Conservation (phyloP, 805 yeast genomes). For the Saturnispora diversa region DNA sequence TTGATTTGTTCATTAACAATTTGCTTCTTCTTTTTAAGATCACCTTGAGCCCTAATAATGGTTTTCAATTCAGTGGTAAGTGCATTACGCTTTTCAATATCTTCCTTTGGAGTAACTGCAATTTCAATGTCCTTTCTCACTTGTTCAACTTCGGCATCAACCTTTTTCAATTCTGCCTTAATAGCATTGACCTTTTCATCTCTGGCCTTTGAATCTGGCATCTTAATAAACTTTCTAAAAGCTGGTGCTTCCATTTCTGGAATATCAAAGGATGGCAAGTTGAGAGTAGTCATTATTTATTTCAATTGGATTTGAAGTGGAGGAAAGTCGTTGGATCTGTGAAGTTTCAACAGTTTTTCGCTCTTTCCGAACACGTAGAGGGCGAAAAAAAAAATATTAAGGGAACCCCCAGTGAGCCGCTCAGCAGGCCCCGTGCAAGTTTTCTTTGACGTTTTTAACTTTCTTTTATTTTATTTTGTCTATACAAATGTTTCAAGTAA, state of each 20-base stretch:
- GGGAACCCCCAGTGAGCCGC: no score
- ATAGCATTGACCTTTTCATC: conserved; percentile 50
- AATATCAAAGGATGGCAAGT: conserved; percentile 10
- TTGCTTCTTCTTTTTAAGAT: conserved; percentile 29
- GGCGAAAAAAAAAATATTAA: not conserved
- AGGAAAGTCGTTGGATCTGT: not conserved
- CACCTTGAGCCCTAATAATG: conserved; percentile 34
- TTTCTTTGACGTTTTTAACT: no score
- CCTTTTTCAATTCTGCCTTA: conserved; percentile 53
- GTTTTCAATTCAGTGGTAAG: conserved; percentile 39
- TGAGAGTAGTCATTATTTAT: conserved; percentile 8
- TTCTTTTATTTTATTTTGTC: no score
- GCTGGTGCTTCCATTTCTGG: conserved; percentile 22
- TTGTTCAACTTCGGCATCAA: conserved; percentile 47
- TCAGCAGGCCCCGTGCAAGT: no score
- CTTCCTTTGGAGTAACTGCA: conserved; percentile 42
- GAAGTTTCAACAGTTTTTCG: conserved; percentile 7
- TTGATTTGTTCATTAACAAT: conserved; percentile 55
- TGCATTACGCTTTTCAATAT: conserved; percentile 44
- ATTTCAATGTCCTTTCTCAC: conserved; percentile 48
- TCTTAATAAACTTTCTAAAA: conserved; percentile 51
- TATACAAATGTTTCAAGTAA: not conserved
- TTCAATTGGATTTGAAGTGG: not conserved
- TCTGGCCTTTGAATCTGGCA: conserved; percentile 63
- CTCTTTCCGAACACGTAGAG: not conserved